Evolutionary conservation across 305 asterid genomes (phyloP).

Genomic region (Fraxinus platypoda): DNA sequence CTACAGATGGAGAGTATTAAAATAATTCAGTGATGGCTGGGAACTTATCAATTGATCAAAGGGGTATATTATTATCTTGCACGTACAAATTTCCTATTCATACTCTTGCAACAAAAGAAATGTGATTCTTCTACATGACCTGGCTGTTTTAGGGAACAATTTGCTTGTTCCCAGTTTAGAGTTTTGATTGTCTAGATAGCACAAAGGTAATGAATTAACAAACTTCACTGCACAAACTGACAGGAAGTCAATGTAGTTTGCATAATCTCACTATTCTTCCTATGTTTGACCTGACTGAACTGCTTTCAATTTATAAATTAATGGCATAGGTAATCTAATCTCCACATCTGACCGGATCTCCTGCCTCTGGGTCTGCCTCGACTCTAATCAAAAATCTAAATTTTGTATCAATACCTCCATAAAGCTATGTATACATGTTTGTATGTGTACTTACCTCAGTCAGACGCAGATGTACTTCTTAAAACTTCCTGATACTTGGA

Average conservation of each 20-base stretch:
- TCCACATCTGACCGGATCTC: not conserved
- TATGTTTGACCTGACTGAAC: not conserved
- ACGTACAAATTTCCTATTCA: not conserved
- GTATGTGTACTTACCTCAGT: not conserved
- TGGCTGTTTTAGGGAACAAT: not conserved
- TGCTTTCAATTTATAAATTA: not conserved
- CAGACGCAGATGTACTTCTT: not conserved
- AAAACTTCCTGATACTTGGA: not conserved
- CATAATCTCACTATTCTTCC: conserved; percentile 5
- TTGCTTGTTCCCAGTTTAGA: conserved; percentile 11
- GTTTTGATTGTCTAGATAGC: not conserved
- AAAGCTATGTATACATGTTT: not conserved
- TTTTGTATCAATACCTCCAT: not conserved
- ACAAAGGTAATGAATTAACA: not conserved
- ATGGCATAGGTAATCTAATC: not conserved
- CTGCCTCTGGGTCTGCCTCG: not conserved
- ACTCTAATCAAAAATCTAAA: conserved; percentile 1
- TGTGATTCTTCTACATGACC: not conserved
- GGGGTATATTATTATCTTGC: not conserved
- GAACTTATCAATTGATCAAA: not conserved
- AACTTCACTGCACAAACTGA: not conserved
- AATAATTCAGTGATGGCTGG: not conserved
- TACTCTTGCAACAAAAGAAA: not conserved
- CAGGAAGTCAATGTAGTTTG: not conserved
- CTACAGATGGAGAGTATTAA: not conserved